These are phyloP conservation scores for Pseudogymnoascus sp. DNA, from an alignment of 2,329 filamentous ascomycete genomes.

Conservation along the genomic window DNA sequence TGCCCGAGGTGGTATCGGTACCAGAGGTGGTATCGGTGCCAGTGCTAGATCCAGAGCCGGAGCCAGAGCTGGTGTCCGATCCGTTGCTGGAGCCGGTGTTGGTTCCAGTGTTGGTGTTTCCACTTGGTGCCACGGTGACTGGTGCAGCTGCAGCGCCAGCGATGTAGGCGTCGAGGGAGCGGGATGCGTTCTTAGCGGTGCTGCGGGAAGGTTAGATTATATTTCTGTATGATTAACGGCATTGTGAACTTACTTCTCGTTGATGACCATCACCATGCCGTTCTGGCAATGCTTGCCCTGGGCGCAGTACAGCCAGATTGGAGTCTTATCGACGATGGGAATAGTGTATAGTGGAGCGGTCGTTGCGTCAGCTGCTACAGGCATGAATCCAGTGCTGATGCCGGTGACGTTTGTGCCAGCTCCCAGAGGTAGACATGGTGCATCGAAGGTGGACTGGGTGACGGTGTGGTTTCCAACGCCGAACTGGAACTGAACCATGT, in stretches of 20 bases:
- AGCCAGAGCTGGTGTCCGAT: conserved; percentile 13
- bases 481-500: conserved; percentile 64
- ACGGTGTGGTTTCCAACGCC: conserved; percentile 68
- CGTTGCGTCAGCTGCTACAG: conserved; percentile 47
- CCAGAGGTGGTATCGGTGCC: conserved; percentile 10
- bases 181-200: conserved; percentile 42
- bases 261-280: conserved; percentile 38
- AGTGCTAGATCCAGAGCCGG: conserved; percentile 14
- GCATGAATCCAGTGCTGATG: conserved; percentile 64
- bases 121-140: conserved; percentile 37
- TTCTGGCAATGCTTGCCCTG: conserved; percentile 66
- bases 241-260: conserved; percentile 43
- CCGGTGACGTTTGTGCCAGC: conserved; percentile 45
- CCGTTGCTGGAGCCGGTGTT: conserved; percentile 11
- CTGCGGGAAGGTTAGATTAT: conserved; percentile 17
- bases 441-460: conserved; percentile 68
- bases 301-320: conserved; percentile 75
- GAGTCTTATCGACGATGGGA: conserved; percentile 60
- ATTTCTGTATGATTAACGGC: conserved; percentile 32
- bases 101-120: conserved; percentile 17
- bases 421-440: conserved; percentile 59
- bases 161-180: conserved; percentile 41
- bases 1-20: neutral
- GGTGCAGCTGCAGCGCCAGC: conserved; percentile 34
- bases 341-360: conserved; percentile 65